Evolutionary conservation across 345 rosid genomes (phyloP).

Genomic region (Eucalyptus fibrosa): DNA sequence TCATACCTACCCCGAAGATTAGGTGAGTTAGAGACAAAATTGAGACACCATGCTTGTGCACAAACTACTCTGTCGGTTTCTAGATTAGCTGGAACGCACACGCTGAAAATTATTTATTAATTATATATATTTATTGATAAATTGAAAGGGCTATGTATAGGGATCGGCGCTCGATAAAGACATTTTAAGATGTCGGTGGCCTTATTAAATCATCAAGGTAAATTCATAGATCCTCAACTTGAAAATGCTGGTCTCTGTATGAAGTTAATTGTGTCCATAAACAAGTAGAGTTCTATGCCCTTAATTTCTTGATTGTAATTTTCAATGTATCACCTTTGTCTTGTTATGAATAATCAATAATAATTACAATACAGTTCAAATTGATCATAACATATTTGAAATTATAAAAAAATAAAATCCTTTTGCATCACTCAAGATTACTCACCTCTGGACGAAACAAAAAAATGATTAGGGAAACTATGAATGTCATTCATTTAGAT

Average conservation of each 20-base stretch:
- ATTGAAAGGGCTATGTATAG: not conserved
- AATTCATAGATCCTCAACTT: not conserved
- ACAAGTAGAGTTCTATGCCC: not conserved
- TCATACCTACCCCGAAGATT: no score
- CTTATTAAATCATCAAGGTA: not conserved
- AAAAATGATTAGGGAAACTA: not conserved
- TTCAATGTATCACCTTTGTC: not conserved
- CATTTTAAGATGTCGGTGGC: no score
- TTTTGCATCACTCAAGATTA: not conserved
- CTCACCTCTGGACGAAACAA: not conserved
- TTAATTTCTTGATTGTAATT: not conserved
- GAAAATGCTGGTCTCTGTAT: not conserved
- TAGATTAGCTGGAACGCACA: not conserved
- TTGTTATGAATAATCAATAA: not conserved
- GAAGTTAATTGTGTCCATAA: no score
- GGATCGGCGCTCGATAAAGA: not conserved
- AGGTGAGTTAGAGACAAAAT: not conserved
- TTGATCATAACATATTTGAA: no score
- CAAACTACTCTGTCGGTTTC: not conserved
- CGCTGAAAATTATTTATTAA: not conserved
- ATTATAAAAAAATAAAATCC: not conserved
- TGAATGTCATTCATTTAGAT: not conserved
- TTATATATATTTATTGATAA: not conserved
- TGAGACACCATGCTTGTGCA: not conserved
- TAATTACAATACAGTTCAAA: not conserved